These are phyloP conservation scores for Poronia punctata DNA, from an alignment of 495 filamentous ascomycete species.

Conservation along the genomic window DNA sequence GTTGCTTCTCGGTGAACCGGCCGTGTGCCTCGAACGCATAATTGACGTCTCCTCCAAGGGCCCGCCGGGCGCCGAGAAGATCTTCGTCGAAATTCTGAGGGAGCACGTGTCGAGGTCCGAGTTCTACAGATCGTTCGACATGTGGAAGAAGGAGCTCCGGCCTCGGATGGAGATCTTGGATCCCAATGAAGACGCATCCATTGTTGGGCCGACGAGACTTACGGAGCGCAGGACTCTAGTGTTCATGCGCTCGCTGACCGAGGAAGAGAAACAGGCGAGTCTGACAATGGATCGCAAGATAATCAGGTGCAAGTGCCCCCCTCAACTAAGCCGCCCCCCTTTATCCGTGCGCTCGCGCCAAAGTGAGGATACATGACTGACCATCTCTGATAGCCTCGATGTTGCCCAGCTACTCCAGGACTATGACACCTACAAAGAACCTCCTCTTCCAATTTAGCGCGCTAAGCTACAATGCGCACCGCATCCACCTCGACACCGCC, in stretches of 20 bases:
- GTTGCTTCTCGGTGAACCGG: constrained; percentile 43
- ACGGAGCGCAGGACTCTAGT: constrained; percentile 31
- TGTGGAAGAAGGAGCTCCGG: not conserved
- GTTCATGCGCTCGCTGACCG: constrained; percentile 28
- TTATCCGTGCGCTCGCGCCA: no score
- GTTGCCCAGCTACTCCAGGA: constrained; percentile 51
- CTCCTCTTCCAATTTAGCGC: constrained; percentile 82
- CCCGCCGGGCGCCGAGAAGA: constrained; percentile 25
- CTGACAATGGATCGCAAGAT: not conserved
- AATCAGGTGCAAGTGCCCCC: constrained; percentile 16
- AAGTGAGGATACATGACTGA: no score
- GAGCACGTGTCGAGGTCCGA: constrained; percentile 16
- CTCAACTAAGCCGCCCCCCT: not conserved
- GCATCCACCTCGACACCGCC: constrained; percentile 70
- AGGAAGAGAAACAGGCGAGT: constrained; percentile 6
- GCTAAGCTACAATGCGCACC: constrained; percentile 78
- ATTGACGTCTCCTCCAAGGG: constrained; percentile 41
- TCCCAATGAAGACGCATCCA: no score
- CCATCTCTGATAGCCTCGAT: constrained; percentile 13
- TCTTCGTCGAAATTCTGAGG: constrained; percentile 36
- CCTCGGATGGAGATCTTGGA: no score
- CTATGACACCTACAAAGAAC: constrained; percentile 52
- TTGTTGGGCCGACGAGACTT: no score
- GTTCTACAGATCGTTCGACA: not conserved
- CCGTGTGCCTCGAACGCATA: constrained; percentile 59